Percentiles rank a stretch among this genome's conserved stretches.
These are phyloP conservation scores for Agaricus subrufescens DNA, from an alignment of 768 basidiomycete species.

Conservation along the genomic window DNA sequence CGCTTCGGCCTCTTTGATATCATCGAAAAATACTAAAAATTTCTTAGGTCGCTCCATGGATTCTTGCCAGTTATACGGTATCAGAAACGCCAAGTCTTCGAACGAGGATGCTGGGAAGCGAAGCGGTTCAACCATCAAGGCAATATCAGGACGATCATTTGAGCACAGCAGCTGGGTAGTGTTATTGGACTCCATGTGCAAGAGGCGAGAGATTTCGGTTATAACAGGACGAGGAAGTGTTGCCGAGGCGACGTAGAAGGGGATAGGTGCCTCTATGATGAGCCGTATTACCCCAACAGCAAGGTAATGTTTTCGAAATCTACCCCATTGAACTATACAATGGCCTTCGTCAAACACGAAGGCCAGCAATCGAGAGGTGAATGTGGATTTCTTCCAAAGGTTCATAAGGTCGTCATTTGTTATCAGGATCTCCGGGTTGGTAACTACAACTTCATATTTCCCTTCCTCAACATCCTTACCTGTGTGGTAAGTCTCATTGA, in stretches of 20 bases:
- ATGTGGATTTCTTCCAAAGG: slow-evolving; percentile 2
- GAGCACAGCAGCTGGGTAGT: no score
- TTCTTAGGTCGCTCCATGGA: no score
- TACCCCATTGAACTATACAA: slow-evolving; percentile 14
- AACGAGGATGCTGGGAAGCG: no score
- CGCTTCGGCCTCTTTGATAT: no score
- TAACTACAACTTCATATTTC: background rate
- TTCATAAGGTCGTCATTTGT: background rate
- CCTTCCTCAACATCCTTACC: background rate
- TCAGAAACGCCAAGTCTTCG: no score
- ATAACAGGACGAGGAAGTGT: background rate
- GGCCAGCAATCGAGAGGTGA: background rate
- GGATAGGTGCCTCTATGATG: background rate
- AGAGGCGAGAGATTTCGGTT: no score
- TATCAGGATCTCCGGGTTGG: background rate
- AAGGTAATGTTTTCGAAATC: background rate
- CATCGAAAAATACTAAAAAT: no score
- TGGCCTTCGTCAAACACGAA: slow-evolving; percentile 36
- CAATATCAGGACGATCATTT: no score
- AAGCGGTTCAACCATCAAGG: no score
- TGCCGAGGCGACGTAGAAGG: background rate
- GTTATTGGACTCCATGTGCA: no score
- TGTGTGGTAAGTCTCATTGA: no score
- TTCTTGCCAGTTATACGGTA: no score
- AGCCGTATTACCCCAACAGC: background rate